A percentile compares a stretch with the other conserved stretches of the same genome.
Evolutionary conservation across 2,329 filamentous ascomycete genomes (phyloP).

Genomic region (Metarhizium guizhouense): DNA sequence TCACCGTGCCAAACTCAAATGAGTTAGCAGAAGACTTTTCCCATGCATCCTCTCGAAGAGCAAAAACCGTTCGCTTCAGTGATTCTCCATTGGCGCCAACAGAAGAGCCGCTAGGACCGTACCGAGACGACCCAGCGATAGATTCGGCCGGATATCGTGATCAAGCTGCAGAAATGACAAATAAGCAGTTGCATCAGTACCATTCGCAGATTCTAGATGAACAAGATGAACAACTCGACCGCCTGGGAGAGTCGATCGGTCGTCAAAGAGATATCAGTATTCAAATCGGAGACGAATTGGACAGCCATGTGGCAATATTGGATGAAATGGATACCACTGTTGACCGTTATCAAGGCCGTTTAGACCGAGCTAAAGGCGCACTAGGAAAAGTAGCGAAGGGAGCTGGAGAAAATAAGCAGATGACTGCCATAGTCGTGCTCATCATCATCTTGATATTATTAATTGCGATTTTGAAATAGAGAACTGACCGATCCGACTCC

Average conservation of each 20-base stretch:
- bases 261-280: conserved; percentile 88
- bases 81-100: conserved; percentile 43
- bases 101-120: conserved; percentile 44
- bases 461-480: conserved; percentile 71
- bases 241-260: conserved; percentile 74
- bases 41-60: conserved; percentile 42
- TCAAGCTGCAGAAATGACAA: conserved; percentile 54
- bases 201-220: conserved; percentile 74
- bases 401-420: conserved; percentile 79
- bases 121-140: conserved; percentile 57
- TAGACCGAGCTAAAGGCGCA: conserved; percentile 65
- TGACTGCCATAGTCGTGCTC: conserved; percentile 70
- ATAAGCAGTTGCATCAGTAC: conserved; percentile 79
- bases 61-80: conserved; percentile 81
- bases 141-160: conserved; percentile 49
- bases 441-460: conserved; percentile 76
- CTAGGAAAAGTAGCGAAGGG: conserved; percentile 64
- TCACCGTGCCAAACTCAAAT: conserved; percentile 56
- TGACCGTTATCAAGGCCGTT: conserved; percentile 67
- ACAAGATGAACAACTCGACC: conserved; percentile 90
- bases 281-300: conserved; percentile 92
- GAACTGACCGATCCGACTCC: neutral
- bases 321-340: conserved; percentile 81
- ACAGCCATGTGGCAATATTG: conserved; percentile 78
- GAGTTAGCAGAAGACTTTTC: conserved; percentile 54